Percentiles rank a stretch among this genome's conserved stretches.
These are phyloP conservation scores for Globisporangium viniferum DNA, from an alignment of 352 stramenopile species.

Conservation along the genomic window DNA sequence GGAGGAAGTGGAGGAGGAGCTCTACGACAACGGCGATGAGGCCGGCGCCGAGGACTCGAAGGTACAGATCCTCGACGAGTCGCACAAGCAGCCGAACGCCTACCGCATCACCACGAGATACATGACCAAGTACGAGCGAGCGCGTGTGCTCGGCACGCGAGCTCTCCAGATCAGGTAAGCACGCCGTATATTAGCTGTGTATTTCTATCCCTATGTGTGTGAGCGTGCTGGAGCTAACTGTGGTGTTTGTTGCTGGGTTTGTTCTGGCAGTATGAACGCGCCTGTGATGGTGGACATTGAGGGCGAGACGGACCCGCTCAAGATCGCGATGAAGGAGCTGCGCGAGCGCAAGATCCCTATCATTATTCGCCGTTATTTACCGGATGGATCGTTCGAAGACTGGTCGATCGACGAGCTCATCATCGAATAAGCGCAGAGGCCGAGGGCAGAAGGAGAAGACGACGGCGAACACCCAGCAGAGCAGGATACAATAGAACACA, in stretches of 20 bases:
- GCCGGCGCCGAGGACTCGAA: slow-evolving; percentile 50
- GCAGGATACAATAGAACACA: slow-evolving; percentile 11
- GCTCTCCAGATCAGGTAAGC: slow-evolving; percentile 96
- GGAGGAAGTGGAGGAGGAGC: slow-evolving; percentile 68
- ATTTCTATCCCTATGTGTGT: not conserved
- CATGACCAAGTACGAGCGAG: slow-evolving; percentile 99
- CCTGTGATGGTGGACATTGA: slow-evolving; percentile 96
- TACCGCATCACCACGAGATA: slow-evolving; percentile 96
- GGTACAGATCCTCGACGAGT: slow-evolving; percentile 80
- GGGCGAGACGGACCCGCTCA: slow-evolving; percentile 98
- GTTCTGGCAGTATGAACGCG: slow-evolving; percentile 88
- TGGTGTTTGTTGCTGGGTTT: not conserved
- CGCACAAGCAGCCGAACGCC: slow-evolving; percentile 81
- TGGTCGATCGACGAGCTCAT: slow-evolving; percentile 99
- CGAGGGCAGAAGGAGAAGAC: slow-evolving; percentile 14
- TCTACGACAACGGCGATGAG: slow-evolving; percentile 68
- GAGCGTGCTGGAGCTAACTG: slow-evolving; percentile 1
- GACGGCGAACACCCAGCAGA: not conserved
- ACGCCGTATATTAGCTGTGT: not conserved
- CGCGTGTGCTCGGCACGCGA: slow-evolving; percentile 96
- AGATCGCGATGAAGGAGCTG: slow-evolving; percentile 99
- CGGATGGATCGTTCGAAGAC: slow-evolving; percentile 99
- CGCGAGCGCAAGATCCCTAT: slow-evolving; percentile 99
- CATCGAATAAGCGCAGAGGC: slow-evolving; percentile 86
- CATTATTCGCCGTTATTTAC: slow-evolving; percentile 98